Conservation (phyloP, 2,329 filamentous ascomycete genomes). For the Aspergillus ustus region DNA sequence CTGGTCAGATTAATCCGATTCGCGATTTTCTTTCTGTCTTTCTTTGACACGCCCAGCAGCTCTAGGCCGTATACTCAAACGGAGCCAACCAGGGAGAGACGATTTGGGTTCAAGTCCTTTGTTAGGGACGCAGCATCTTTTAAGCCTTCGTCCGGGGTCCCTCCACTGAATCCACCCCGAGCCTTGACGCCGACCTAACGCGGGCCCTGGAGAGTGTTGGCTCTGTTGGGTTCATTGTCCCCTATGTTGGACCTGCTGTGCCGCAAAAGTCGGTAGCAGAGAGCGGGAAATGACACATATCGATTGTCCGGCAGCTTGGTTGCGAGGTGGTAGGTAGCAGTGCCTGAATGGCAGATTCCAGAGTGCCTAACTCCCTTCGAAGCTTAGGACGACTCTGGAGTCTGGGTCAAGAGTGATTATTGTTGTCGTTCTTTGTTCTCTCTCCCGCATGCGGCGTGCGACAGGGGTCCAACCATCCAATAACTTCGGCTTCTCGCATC, state of each 20-base stretch:
- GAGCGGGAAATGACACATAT: neutral
- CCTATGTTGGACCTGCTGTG: conserved; percentile 14
- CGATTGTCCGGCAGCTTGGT: neutral
- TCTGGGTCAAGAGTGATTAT: neutral
- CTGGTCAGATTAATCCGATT: conserved; percentile 15
- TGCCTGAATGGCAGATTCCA: conserved; percentile 1
- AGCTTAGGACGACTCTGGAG: neutral
- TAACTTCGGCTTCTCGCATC: neutral
- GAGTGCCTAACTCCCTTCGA: neutral
- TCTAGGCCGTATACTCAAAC: conserved; percentile 6
- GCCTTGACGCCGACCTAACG: neutral
- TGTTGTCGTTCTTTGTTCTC: conserved; percentile 11
- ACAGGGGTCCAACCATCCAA: conserved; percentile 12
- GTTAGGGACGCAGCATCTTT: conserved; percentile 25
- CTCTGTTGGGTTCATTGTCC: conserved; percentile 1
- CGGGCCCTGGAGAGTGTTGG: neutral
- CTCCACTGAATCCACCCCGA: neutral
- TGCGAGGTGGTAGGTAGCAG: conserved; percentile 3
- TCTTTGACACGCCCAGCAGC: conserved; percentile 3
- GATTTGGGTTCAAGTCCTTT: conserved; percentile 27
- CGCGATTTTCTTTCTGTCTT: conserved; percentile 6
- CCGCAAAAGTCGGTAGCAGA: neutral
- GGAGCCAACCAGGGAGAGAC: conserved; percentile 21
- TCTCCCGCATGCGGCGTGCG: conserved; percentile 19
- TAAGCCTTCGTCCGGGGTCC: conserved; percentile 1